Conservation (phyloP, 164 flowering plant species). For the Sedum album region DNA sequence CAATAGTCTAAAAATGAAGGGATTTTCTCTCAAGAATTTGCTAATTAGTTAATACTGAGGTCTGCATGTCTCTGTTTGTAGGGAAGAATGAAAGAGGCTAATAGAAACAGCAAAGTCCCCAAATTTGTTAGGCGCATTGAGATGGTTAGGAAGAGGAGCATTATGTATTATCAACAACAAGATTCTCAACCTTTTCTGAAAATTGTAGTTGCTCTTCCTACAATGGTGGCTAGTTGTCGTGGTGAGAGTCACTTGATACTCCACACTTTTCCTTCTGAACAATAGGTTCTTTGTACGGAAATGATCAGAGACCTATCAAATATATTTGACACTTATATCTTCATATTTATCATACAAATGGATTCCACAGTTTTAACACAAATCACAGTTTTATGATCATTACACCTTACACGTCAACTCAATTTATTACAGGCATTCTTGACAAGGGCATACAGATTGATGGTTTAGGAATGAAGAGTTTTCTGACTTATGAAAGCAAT, state of each 20-base stretch:
- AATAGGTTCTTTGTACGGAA: not conserved
- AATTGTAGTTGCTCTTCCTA: slow-evolving; percentile 87
- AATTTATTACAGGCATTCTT: slow-evolving; percentile 56
- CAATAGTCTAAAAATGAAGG: not conserved
- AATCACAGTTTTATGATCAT: not conserved
- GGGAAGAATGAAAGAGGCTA: slow-evolving; percentile 78
- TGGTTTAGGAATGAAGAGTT: slow-evolving; percentile 75
- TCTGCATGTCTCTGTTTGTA: slow-evolving; percentile 17
- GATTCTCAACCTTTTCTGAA: slow-evolving; percentile 77
- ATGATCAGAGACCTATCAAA: not conserved
- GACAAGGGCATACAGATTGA: slow-evolving; percentile 92
- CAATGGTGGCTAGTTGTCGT: slow-evolving; percentile 90
- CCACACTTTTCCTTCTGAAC: not conserved
- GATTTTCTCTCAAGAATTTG: not conserved
- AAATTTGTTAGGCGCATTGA: slow-evolving; percentile 56
- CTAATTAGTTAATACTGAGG: not conserved
- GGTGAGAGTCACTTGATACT: slow-evolving; percentile 32
- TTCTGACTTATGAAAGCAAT: slow-evolving; percentile 92
- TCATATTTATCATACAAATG: not conserved
- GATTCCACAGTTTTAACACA: not conserved
- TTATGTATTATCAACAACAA: slow-evolving; percentile 89
- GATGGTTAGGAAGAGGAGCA: slow-evolving; percentile 78
- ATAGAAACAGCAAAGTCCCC: slow-evolving; percentile 52
- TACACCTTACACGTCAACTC: not conserved
- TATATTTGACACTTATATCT: not conserved